Percentiles rank a stretch among this genome's conserved stretches.
Conservation (phyloP, 495 filamentous ascomycete genomes). For the Daldinia vernicosa region DNA sequence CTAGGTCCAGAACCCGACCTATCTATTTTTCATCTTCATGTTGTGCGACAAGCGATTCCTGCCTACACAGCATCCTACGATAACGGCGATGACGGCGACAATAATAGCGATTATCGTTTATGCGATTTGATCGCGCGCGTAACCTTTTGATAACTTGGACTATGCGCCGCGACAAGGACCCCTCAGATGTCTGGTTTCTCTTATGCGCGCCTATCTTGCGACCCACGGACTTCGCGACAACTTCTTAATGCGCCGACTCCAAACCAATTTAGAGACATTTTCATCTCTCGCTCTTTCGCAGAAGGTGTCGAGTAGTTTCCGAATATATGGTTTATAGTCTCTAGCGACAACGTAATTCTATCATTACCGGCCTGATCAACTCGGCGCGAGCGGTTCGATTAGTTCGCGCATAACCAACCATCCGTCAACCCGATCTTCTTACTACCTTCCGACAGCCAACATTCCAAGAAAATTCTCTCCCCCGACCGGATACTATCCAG, state of each 20-base stretch:
- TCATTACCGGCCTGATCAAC: background rate
- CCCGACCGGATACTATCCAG: background rate
- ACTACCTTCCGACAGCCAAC: constrained; percentile 1
- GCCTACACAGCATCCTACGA: constrained; percentile 6
- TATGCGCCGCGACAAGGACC: background rate
- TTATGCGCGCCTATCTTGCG: constrained; percentile 6
- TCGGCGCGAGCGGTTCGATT: constrained; percentile 23
- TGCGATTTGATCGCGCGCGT: constrained; percentile 14
- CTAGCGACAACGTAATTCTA: constrained; percentile 9
- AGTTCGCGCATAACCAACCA: constrained; percentile 6
- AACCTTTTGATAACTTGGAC: background rate
- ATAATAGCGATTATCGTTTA: background rate
- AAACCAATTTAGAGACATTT: background rate
- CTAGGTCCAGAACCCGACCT: constrained; percentile 7
- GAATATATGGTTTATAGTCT: background rate
- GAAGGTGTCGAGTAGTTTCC: background rate
- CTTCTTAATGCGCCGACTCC: constrained; percentile 22
- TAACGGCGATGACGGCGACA: constrained; percentile 2
- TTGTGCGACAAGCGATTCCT: constrained; percentile 24
- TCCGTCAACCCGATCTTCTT: background rate
- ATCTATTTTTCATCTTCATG: constrained; percentile 16
- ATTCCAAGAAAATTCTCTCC: background rate
- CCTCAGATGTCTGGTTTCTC: background rate
- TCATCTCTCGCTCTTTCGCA: background rate
- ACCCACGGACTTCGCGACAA: constrained; percentile 19